These are phyloP conservation scores for Paxillus rubicundulus DNA, from an alignment of 768 basidiomycete genomes.

Conservation along the genomic window DNA sequence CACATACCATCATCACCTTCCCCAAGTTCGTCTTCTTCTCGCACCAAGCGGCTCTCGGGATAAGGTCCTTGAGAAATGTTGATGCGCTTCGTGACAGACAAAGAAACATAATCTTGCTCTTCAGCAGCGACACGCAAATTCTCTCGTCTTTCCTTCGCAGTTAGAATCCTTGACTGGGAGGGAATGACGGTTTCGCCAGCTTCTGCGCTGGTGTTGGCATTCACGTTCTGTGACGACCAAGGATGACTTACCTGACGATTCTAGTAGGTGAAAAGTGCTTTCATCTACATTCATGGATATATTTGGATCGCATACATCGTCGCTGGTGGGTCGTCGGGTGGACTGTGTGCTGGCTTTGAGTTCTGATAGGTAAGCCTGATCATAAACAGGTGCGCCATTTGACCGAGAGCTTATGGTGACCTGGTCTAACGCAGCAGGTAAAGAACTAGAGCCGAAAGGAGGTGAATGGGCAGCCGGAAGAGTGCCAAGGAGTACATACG, in stretches of 20 bases:
- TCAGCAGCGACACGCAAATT: conserved; percentile 52
- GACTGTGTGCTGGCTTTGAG: conserved; percentile 76
- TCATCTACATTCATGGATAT: conserved; percentile 45
- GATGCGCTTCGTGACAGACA: conserved; percentile 59
- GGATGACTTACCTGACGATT: conserved; percentile 29
- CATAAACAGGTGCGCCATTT: conserved; percentile 61
- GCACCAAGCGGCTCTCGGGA: conserved; percentile 75
- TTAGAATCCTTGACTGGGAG: conserved; percentile 65
- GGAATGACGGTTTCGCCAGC: conserved; percentile 53
- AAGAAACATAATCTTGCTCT: conserved; percentile 74
- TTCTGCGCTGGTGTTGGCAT: conserved; percentile 23
- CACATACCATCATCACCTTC: conserved; percentile 82
- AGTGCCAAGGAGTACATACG: conserved; percentile 34
- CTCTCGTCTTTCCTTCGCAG: conserved; percentile 75
- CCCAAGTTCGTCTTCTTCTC: conserved; percentile 87
- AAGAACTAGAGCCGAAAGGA: conserved; percentile 33
- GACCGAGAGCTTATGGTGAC: conserved; percentile 46
- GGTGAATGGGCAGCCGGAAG: conserved; percentile 5
- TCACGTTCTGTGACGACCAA: not conserved
- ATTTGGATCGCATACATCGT: conserved; percentile 49
- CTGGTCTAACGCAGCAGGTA: conserved; percentile 52
- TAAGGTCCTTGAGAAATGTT: conserved; percentile 69
- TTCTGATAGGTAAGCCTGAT: conserved; percentile 69
- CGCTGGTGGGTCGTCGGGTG: conserved; percentile 41
- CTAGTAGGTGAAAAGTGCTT: conserved; percentile 32